Conservation (phyloP, 2,329 filamentous ascomycete genomes). For the Calonectria pauciramosa region DNA sequence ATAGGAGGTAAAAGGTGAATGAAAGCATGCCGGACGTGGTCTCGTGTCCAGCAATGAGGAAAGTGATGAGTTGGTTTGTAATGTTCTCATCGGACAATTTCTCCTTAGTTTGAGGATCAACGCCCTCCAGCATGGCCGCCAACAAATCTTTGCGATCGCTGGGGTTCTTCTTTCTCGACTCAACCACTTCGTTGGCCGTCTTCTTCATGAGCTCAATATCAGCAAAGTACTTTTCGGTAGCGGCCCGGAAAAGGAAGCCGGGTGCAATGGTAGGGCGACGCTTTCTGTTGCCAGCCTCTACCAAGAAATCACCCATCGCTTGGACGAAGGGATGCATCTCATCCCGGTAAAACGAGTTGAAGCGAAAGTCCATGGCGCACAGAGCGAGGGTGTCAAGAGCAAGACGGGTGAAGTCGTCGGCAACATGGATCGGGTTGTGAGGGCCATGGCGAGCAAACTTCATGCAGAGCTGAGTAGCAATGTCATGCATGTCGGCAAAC, state of each 20-base stretch:
- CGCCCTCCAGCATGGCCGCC: slow-evolving; percentile 77
- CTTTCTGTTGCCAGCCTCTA: slow-evolving; percentile 66
- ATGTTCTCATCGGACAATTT: slow-evolving; percentile 74
- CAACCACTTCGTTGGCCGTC: slow-evolving; percentile 71
- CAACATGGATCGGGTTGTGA: slow-evolving; percentile 67
- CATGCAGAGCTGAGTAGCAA: slow-evolving; percentile 74
- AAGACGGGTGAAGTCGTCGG: slow-evolving; percentile 79
- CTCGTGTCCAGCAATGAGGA: slow-evolving; percentile 79
- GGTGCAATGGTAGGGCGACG: slow-evolving; percentile 60
- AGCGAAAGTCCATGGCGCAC: slow-evolving; percentile 79
- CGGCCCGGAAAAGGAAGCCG: slow-evolving; percentile 62
- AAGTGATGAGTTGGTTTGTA: slow-evolving; percentile 79
- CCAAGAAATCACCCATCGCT: slow-evolving; percentile 75
- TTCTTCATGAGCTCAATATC: slow-evolving; percentile 70
- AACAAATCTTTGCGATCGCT: slow-evolving; percentile 75
- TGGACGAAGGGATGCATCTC: slow-evolving; percentile 78
- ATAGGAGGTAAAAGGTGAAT: slow-evolving; percentile 74
- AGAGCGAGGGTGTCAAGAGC: slow-evolving; percentile 80
- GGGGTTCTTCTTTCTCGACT: slow-evolving; percentile 68
- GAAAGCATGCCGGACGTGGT: slow-evolving; percentile 78
- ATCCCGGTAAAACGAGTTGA: slow-evolving; percentile 81
- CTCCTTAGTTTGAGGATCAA: slow-evolving; percentile 76
- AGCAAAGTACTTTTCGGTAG: slow-evolving; percentile 64
- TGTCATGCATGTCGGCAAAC: slow-evolving; percentile 79
- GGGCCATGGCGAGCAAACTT: slow-evolving; percentile 78